Evolutionary conservation across 306 rosid genomes (phyloP).

Genomic region (Fagus crenata): DNA sequence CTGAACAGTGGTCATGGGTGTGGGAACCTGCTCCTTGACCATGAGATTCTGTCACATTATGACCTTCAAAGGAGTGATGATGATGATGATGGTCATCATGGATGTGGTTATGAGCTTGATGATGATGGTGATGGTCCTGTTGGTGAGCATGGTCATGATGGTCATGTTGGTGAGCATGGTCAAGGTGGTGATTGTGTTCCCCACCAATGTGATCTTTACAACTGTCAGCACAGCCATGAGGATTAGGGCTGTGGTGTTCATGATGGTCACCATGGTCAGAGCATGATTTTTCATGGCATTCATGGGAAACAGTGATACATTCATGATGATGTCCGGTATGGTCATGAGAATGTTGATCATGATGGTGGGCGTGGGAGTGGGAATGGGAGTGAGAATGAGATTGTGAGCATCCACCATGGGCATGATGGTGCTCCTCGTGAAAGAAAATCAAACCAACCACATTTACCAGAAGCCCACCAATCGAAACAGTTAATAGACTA

Average conservation of each 20-base stretch:
- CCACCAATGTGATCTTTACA: constrained; percentile 17
- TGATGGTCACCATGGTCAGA: constrained; percentile 35
- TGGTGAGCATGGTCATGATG: constrained; percentile 22
- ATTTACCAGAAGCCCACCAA: constrained; percentile 88
- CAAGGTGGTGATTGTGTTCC: constrained; percentile 21
- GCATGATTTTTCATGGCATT: constrained; percentile 39
- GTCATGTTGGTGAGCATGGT: constrained; percentile 25
- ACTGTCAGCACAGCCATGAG: constrained; percentile 26
- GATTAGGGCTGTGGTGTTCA: constrained; percentile 35
- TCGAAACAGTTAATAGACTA: constrained; percentile 73
- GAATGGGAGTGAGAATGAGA: constrained; percentile 43
- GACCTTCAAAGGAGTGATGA: constrained; percentile 14
- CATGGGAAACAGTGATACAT: constrained; percentile 23
- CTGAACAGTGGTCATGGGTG: background rate
- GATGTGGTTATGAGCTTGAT: constrained; percentile 23
- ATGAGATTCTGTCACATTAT: constrained; percentile 19
- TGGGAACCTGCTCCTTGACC: constrained; percentile 20
- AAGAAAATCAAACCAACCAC: constrained; percentile 82
- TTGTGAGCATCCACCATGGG: constrained; percentile 77
- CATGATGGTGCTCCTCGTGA: constrained; percentile 97
- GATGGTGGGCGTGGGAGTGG: constrained; percentile 15
- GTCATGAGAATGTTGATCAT: constrained; percentile 37
- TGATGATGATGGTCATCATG: constrained; percentile 17
- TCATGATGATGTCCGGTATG: constrained; percentile 34
- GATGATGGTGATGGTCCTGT: constrained; percentile 29